Conservation (phyloP, 768 basidiomycete species). For the Termitomyces sp. region DNA sequence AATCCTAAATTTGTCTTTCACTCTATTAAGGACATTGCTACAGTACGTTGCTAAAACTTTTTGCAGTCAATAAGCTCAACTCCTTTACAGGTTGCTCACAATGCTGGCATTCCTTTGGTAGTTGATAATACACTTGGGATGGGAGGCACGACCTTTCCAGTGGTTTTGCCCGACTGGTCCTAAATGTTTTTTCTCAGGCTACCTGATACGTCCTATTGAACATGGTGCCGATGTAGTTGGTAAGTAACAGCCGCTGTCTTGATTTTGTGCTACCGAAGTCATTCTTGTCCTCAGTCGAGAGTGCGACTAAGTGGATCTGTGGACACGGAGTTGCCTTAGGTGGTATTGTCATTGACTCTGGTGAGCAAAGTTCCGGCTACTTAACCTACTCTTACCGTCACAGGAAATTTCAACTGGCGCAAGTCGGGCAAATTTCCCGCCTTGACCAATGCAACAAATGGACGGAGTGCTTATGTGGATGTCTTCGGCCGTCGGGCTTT, state of each 20-base stretch:
- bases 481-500: background rate
- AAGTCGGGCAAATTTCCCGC: background rate
- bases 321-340: background rate
- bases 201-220: slow-evolving; percentile 65
- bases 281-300: background rate
- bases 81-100: slow-evolving; percentile 42
- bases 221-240: slow-evolving; percentile 51
- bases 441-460: background rate
- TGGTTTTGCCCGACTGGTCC: background rate
- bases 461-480: background rate
- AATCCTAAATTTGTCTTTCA: slow-evolving; percentile 51
- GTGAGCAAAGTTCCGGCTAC: background rate
- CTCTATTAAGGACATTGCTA: slow-evolving; percentile 45
- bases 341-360: slow-evolving; percentile 2
- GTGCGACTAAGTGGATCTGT: slow-evolving; percentile 4
- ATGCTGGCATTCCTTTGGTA: slow-evolving; percentile 36
- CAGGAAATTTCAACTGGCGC: slow-evolving; percentile 3
- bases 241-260: background rate
- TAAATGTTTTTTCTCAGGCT: slow-evolving; percentile 24
- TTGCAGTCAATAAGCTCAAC: background rate
- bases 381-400: background rate
- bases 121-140: slow-evolving; percentile 19
- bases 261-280: background rate
- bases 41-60: slow-evolving; percentile 20
- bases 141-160: slow-evolving; percentile 33